phyloP scores from a whole-genome alignment of 2,329 filamentous ascomycete genomes.

The Venturia effusa region DNA sequence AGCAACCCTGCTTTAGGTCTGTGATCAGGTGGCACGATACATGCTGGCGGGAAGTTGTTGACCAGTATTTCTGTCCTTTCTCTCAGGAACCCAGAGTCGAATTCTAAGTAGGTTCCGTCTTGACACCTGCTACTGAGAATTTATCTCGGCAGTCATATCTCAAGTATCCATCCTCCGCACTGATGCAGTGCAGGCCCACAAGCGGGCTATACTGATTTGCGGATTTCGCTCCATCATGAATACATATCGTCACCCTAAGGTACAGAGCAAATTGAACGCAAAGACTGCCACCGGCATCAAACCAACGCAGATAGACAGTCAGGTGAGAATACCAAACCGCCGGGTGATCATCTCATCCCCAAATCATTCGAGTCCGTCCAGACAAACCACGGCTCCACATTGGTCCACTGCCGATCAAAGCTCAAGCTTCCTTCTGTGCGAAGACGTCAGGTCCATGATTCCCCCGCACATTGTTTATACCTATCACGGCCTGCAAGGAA shows the following conservation, averaged over 20 bases:
- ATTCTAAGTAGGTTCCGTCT: neutral
- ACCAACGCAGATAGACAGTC: neutral
- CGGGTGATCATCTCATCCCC: neutral
- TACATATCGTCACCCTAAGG: neutral
- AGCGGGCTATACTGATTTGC: neutral
- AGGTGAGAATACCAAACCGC: neutral
- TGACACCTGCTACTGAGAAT: neutral
- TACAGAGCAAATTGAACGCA: neutral
- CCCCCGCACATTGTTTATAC: neutral
- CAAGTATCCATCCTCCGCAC: neutral
- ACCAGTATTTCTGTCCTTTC: neutral
- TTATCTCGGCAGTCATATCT: neutral
- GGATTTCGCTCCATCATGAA: neutral
- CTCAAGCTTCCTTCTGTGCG: conserved; percentile 6
- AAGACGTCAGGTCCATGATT: neutral
- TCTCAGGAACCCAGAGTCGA: neutral
- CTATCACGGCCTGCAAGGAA: conserved; percentile 1
- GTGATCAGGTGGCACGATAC: neutral
- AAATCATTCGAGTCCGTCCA: neutral
- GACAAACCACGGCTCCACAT: neutral
- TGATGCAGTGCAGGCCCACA: neutral
- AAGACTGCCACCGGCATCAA: neutral
- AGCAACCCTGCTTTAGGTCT: neutral
- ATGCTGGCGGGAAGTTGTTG: neutral
- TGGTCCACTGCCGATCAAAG: neutral